Base-by-base conservation (phyloP, 2,329 filamentous ascomycete species). In the Fusarium guadeloupense region DNA sequence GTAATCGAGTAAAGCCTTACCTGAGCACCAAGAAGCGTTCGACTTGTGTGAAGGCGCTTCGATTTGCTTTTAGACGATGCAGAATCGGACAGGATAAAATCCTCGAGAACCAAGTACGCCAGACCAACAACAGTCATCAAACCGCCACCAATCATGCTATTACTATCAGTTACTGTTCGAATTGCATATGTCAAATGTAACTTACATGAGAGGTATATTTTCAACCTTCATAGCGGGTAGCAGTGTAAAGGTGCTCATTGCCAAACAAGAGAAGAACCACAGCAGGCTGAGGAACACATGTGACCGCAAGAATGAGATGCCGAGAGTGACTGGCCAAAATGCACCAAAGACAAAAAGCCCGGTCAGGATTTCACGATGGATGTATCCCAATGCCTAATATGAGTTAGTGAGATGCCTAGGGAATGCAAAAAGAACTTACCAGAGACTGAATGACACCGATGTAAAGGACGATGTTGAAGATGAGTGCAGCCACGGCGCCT, bases 211-310 rank as follows among this genome's bases (percentile, higher is more conserved):
- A 50, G 80, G 82, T 5, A 92, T 73, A 67, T 90, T 86, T 72
- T 99, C 96, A 1, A 86, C 79, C 75, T 98, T 99, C 75, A 91
- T 89, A 3, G 92, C 95, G 2, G 92, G 90, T 2, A 99, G 81
- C 13, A 98, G 77, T 0, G 95, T 99, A 71, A 99, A 99, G 4
- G 85, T 83, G 73, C 94, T 95, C 93, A 98, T 97, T 5, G 88
- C 78, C 3, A 89, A 66, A 75, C 93, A 97, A 5, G 91, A 90
- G 31, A 89, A 68, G 9, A 84, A 82, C 95, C 95, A 99, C 1
- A 87, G 86, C 0, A 80, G 76, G 46, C 85, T 85, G 3, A 96
- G 81, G 5, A 83, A 71, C 12, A 79, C 71, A 70, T 98, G 89
- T 21, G 84, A 77, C 46, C 78, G 81, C 9, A 97, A 64, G 69